Percentiles rank a stretch among this genome's conserved stretches.
Evolutionary conservation across 2,329 filamentous ascomycete species (phyloP).

Genomic region (Clarireedia hainanense): DNA sequence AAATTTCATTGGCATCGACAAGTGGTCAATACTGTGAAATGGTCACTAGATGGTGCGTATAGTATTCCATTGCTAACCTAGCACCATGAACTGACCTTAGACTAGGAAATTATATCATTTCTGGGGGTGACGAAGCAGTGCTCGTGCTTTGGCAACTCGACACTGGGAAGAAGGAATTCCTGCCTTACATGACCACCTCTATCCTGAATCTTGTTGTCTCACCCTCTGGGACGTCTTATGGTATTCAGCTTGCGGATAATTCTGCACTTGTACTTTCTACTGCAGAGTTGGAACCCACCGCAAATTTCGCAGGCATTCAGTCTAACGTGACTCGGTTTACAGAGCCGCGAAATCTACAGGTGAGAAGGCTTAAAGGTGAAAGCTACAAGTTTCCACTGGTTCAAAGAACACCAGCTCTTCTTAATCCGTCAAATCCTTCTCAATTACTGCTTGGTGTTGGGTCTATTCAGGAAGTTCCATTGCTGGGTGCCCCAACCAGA

Average conservation of each 20-base stretch:
- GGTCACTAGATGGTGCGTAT: constrained; percentile 76
- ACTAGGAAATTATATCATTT: constrained; percentile 84
- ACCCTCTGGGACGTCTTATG: constrained; percentile 70
- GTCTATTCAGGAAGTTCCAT: constrained; percentile 48
- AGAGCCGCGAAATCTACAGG: constrained; percentile 43
- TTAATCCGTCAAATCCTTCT: constrained; percentile 55
- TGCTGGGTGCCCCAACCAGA: constrained; percentile 43
- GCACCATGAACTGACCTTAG: constrained; percentile 20
- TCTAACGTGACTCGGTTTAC: constrained; percentile 44
- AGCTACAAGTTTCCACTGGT: constrained; percentile 22
- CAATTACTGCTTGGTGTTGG: constrained; percentile 62
- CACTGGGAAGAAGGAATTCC: constrained; percentile 70
- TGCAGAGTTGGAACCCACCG: constrained; percentile 75
- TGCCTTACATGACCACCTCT: constrained; percentile 83
- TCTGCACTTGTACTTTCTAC: constrained; percentile 87
- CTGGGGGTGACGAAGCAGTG: constrained; percentile 82
- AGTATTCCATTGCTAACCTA: background rate
- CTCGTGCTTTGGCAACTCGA: constrained; percentile 91
- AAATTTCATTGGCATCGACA: constrained; percentile 88
- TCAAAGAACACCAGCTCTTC: constrained; percentile 45
- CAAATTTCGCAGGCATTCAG: constrained; percentile 80
- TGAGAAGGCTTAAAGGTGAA: constrained; percentile 38
- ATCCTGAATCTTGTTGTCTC: constrained; percentile 84
- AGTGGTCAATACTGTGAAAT: constrained; percentile 76
- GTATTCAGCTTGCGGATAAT: constrained; percentile 82